Base-by-base conservation (phyloP, 768 basidiomycete genomes). In the Saitozyma sp. region DNA sequence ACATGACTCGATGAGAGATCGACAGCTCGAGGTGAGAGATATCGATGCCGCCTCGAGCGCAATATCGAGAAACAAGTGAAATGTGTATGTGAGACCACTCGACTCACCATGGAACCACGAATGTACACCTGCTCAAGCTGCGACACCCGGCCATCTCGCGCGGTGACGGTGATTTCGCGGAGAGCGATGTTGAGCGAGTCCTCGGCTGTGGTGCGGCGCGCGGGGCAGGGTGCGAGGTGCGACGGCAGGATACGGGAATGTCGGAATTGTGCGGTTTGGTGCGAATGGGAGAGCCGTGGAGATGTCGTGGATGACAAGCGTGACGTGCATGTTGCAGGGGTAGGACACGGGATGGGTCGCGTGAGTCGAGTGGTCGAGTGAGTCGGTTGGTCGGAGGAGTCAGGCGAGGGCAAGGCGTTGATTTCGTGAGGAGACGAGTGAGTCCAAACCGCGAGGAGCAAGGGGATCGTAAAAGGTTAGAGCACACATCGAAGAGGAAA, bases 121-220 rank as follows among this genome's bases (percentile, higher is more conserved):
- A 99, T 99, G 81, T 99, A 99, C 40, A 97, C 95, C 80, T 97
- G 95, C 82, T 98, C 96, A 55, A 99, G 84, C 79, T 99, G 96
- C 11, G 96, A 96, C 38, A 99, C 92, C 73, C 96, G 91, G 29
- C 96, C 96, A 84, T 99, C 96, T 57, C 96, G 87, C 58, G 90
- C 92, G 13, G 96, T 99, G 40, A 98, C 96, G 39, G 96, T 98
- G 74, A 97, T 96, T 67, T 98, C 92, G 79, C 86, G 91, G 66
- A 98, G 78, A 5, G 94, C 93, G 76, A 99, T 93, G 82, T 98
- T 98, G 50, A 98, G 84, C 71, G 96, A 96, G 78, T 99, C 96
- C 80, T 99, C 96, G 68, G 96, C 96, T 99, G 80, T 64, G 60
- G 60, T n/a, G 46, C 41, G 11, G 8, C 66, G 68, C 55, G 5